Evolutionary conservation across 352 stramenopile genomes (phyloP), one percentile per base, ranked within the genome.

Genomic region (Pythium phragmitis): DNA sequence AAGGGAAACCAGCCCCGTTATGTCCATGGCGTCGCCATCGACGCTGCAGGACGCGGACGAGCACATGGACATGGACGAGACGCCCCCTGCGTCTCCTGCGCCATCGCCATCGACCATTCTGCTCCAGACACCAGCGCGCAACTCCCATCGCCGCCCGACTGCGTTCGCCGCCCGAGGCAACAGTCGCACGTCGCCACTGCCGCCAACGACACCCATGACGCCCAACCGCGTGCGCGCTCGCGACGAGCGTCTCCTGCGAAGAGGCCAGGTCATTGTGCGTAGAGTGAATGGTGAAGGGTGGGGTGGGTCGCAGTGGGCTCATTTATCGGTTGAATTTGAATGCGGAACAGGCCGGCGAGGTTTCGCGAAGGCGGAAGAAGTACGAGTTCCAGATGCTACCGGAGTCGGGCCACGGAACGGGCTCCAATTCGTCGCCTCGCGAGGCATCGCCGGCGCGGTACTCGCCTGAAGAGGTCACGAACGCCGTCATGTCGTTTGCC

Each of bases 401-500:
- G 0, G 78, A 79, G 14, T 71, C 83, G 21, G 58, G 59, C 5
- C 59, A 70, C 21, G 60, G 73, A 33, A 76, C 74, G 19, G 68
- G 72, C 0, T 68, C 73, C 23, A 77, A 74, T 26, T 63, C 75
- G 0, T 79, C 74, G 43, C 45, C 56, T 21, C 55, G 54, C 14
- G 70, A 73, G 28, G 75, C 81, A 63, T 87, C 80, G 8, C 83
- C 83, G 13, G 81, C 81, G 28, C 68, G 85, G 23, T 89, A 89
- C 63, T 89, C 85, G 50, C 74, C 79, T 3, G 82, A 85, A 43
- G 82, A 91, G 62, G 76, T 91, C 12, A 85, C 82, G 47, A 76
- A 83, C n/a, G 80, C 80, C n/a, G 80, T 93, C 70, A 85, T 85
- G 49, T 89, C 80, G 45, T 93, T 93, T 52, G 85, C 85, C 6